Evolutionary conservation across 2,329 filamentous ascomycete species (phyloP).

Genomic region (Rhynchosporium graminicola): DNA sequence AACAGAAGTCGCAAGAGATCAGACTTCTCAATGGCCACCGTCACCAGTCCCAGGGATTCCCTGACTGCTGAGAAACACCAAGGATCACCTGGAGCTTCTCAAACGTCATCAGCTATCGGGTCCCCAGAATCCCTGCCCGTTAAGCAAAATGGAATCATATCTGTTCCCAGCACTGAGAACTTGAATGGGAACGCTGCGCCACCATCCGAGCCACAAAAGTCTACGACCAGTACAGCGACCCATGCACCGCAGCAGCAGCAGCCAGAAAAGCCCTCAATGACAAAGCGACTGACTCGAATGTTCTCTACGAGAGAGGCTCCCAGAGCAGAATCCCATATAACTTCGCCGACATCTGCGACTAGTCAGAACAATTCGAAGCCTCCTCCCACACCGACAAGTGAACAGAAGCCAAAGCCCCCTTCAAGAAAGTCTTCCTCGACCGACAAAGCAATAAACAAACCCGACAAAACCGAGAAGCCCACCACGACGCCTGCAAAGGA

Average conservation of each 20-base stretch:
- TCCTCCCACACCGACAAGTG: slow-evolving; percentile 30
- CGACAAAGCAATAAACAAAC: slow-evolving; percentile 42
- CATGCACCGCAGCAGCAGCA: slow-evolving; percentile 21
- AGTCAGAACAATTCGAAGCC: slow-evolving; percentile 39
- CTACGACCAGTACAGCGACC: slow-evolving; percentile 13
- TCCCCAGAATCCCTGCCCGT: slow-evolving; percentile 34
- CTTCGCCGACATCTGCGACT: slow-evolving; percentile 26
- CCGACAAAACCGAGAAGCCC: slow-evolving; percentile 39
- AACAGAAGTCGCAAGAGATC: slow-evolving; percentile 2
- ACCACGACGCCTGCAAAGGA: slow-evolving; percentile 35
- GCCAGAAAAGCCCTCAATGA: slow-evolving; percentile 60
- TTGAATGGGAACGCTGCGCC: slow-evolving; percentile 38
- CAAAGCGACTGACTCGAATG: slow-evolving; percentile 65
- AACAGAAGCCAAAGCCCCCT: slow-evolving; percentile 43
- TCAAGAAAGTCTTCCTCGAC: slow-evolving; percentile 49
- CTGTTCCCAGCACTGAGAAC: slow-evolving; percentile 35
- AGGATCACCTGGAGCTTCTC: slow-evolving; percentile 34
- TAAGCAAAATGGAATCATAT: slow-evolving; percentile 30
- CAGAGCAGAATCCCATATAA: slow-evolving; percentile 33
- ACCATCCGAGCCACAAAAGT: slow-evolving; percentile 35
- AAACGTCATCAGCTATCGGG: slow-evolving; percentile 32
- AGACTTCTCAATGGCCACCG: slow-evolving; percentile 33
- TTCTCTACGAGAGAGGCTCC: slow-evolving; percentile 59
- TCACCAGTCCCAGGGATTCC: slow-evolving; percentile 32
- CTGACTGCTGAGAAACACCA: slow-evolving; percentile 28